Conservation (phyloP, 805 yeast species). For the Metschnikowia similis region DNA sequence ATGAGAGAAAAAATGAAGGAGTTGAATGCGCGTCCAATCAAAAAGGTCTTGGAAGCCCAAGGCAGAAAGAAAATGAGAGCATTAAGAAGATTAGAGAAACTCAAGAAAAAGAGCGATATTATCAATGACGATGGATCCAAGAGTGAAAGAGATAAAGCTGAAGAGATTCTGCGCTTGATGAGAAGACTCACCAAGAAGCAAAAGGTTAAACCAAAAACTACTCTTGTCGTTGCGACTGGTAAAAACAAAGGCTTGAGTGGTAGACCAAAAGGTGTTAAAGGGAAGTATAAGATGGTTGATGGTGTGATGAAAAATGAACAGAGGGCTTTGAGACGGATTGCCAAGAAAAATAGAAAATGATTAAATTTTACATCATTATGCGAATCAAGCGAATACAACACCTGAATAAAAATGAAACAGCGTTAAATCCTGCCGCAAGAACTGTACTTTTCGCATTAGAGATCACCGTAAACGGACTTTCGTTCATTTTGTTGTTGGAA, state of each 20-base stretch:
- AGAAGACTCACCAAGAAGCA: slow-evolving; percentile 71
- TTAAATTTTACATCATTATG: neutral
- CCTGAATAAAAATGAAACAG: neutral
- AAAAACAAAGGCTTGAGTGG: slow-evolving; percentile 82
- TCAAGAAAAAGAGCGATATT: slow-evolving; percentile 88
- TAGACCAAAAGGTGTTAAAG: slow-evolving; percentile 95
- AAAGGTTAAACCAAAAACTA: slow-evolving; percentile 72
- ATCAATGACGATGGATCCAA: slow-evolving; percentile 84
- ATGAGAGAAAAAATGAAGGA: slow-evolving; percentile 45
- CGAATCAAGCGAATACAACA: neutral
- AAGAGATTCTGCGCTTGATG: slow-evolving; percentile 84
- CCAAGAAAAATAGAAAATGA: slow-evolving; percentile 71
- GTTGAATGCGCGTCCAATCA: slow-evolving; percentile 94
- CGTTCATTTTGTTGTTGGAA: neutral
- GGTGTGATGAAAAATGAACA: slow-evolving; percentile 97
- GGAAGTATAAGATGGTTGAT: slow-evolving; percentile 98
- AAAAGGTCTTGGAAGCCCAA: slow-evolving; percentile 96
- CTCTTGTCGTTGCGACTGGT: slow-evolving; percentile 86
- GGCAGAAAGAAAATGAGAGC: slow-evolving; percentile 96
- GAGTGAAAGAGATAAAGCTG: slow-evolving; percentile 92
- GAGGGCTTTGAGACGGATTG: slow-evolving; percentile 85
- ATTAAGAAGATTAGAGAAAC: slow-evolving; percentile 74
- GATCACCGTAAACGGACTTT: neutral
- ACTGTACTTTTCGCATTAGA: neutral
- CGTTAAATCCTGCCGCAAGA: neutral